Base-by-base conservation (phyloP, 202 grass and related monocot genomes). In the Bolboschoenoplectus hybrid region DNA sequence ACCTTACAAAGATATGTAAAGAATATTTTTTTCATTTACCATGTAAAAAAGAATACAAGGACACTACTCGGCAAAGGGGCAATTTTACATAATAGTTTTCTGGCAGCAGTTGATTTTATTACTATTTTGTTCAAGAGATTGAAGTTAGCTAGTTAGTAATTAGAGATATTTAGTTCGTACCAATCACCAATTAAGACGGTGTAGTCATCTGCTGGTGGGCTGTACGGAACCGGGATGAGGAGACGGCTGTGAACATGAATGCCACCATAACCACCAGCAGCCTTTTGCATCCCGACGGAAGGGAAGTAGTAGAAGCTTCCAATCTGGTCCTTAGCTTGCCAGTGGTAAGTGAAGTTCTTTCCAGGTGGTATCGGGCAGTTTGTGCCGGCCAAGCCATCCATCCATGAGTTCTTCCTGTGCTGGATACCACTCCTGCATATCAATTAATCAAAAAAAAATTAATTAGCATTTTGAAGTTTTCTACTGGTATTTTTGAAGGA, bases 261-360 rank as follows among this genome's bases (percentile, higher is more conserved):
- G 82, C 89, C 61, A 4, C 94, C 94, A 77, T 90, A 94, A 4
- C 56, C 94, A 2, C 94, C 94, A 1, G 88, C 91, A 57, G 92
- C 89, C n/a, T 90, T 91, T 75, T 94, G 91, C 92, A 97, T 92
- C 52, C 87, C 92, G 17, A 91, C 69, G 67, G 87, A 91, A 35
- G 94, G 94, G 92, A 86, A 97, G 86, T 97, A 97, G 91, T 88
- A 92, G 92, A 92, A 97, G 85, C 40, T 97, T 58, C 94, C 94
- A 74, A 97, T 97, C 92, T 97, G 94, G 82, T 97, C 94, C 90
- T 97, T 97, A 35, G 89, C 84, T 86, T 97, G 94, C 90, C 87
- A 94, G 62, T 92, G 86, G 89, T 92, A 97, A 1, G 94, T 97
- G 71, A 79, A 97, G 86, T 97, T 97, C 51, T 89, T 92, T 14